phyloP scores from a whole-genome alignment of 495 filamentous ascomycete genomes.

The Terfezia boudieri region DNA sequence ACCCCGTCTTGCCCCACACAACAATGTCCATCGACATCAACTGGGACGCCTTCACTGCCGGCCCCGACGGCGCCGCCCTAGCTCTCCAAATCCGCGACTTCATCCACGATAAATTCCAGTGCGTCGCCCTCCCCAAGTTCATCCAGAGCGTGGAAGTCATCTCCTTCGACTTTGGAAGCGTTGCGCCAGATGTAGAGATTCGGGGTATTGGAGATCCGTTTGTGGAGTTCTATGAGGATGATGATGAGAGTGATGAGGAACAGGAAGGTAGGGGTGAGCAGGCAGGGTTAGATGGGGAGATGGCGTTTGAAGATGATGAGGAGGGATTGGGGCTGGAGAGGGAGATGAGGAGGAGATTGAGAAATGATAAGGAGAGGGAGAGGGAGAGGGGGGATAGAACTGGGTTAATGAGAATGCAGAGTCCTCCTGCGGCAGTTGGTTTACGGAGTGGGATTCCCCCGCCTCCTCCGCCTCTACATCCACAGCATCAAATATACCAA shows the following conservation, averaged over 20 bases:
- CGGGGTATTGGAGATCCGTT: constrained; percentile 94
- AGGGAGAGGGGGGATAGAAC: not conserved
- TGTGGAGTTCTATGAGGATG: constrained; percentile 88
- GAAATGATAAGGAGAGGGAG: constrained; percentile 9
- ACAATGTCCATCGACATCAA: constrained; percentile 91
- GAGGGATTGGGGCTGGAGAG: constrained; percentile 23
- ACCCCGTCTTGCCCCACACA: not conserved
- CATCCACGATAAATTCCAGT: constrained; percentile 86
- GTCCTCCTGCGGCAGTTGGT: too few relatives aligned
- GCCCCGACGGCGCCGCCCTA: constrained; percentile 60
- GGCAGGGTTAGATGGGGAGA: constrained; percentile 17
- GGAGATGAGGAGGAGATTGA: constrained; percentile 24
- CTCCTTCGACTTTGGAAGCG: constrained; percentile 72
- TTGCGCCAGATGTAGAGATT: constrained; percentile 66
- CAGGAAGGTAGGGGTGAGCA: constrained; percentile 21
- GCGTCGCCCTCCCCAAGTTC: constrained; percentile 72
- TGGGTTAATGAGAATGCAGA: too few relatives aligned
- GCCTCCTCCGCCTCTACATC: constrained; percentile 4
- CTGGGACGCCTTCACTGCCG: constrained; percentile 81
- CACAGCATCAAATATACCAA: not conserved
- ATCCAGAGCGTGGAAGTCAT: constrained; percentile 91
- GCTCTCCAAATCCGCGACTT: constrained; percentile 75
- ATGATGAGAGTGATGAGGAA: constrained; percentile 30
- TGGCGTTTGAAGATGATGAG: constrained; percentile 18
- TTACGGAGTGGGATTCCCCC: not conserved